Base-by-base conservation (phyloP, 2,329 filamentous ascomycete species). In the Fusarium pilosicola region DNA sequence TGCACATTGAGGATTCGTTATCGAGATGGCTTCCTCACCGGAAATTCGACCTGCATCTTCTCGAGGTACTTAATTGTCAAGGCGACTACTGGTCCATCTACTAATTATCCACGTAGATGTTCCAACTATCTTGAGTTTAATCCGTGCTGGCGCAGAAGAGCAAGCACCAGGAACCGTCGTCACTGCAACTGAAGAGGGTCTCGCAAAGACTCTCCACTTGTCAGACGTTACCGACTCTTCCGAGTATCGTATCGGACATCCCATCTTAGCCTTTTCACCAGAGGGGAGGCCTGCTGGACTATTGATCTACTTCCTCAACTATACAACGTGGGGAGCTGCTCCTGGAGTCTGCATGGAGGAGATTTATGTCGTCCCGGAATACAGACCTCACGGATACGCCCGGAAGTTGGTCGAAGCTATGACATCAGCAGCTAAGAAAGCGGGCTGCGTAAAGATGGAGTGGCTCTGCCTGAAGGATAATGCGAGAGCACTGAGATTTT, bases 271-370 rank as follows among this genome's bases (percentile, higher is more conserved):
- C 1, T 66, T 60, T 14, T 66, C 64, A 6, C 51, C 62, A 3
- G 38, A 60, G 2, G 62, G 26, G 18, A 41, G 34, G 3, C 32
- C 51, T 1, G 62, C 62, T 4, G 62, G 64, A 34, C 13, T 67
- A 1, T 20, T 66, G 4, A 67, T 67, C 2, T 67, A 67, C 5
- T 67, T 67, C 10, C 60, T 39, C 14, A 67, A 67, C 14, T 67
- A 67, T 6, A 60, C 62, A 2, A 67, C 64, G 13, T 67, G 64
- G 64, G 32, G 44, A 30, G 64, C 64, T 4, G 17, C 51, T 5
- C 64, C 64, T 9, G 62, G 64, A 26, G 62, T 46, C 3, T 67
- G 62, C 1, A 39, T 67, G 62, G 64, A 67, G n/a, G 62, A 67
- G 22, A 6, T 67, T 1, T 67, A 67, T 0, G 62, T 67, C 0